Evolutionary conservation across 2,329 filamentous ascomycete species (phyloP), one percentile per base, ranked within the genome.

Genomic region (Fusarium chlamydosporum): DNA sequence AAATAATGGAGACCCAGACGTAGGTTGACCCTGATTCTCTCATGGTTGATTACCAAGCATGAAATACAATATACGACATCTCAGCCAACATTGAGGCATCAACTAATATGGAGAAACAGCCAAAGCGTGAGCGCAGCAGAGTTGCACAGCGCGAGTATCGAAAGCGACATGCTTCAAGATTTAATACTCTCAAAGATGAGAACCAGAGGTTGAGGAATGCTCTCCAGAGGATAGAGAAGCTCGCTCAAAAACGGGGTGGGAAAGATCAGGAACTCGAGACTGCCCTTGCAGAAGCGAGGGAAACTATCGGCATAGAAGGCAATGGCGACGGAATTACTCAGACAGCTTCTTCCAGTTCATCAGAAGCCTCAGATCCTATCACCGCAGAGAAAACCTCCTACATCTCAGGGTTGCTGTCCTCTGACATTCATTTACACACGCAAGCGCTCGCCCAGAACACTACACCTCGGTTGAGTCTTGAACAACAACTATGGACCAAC

Each of bases 121-220:
- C 72, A 18, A 74, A 72, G 42, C 72, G 70, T 5, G 73, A 75
- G 53, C 68, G 73, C 38, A 73, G 73, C 38, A 72, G 67, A 51
- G 41, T 72, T 29, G 73, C 73, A 6, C 73, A 75, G 52, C 68
- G 73, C 18, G 70, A 75, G 26, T 75, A 75, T 51, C 68, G 73
- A 12, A 75, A 75, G 23, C 65, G 73, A 2, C 73, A 75, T 50
- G 71, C 65, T 6, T 72, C 70, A 27, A 72, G 57, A 33, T 75
- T 75, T 34, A 66, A 68, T 27, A 66, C 29, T 4, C 67, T 75
- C n/a, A 67, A 74, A 41, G 73, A 75, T 6, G 73, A 75, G 29
- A 75, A 75, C 2, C 63, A 64, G 42, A 64, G 60, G n/a, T 38
- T 75, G 27, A 67, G 61, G 33, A 58, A 74, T 38, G 73, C 72